Conservation (phyloP, 2,329 filamentous ascomycete species). For the Sclerotinia glacialis region DNA sequence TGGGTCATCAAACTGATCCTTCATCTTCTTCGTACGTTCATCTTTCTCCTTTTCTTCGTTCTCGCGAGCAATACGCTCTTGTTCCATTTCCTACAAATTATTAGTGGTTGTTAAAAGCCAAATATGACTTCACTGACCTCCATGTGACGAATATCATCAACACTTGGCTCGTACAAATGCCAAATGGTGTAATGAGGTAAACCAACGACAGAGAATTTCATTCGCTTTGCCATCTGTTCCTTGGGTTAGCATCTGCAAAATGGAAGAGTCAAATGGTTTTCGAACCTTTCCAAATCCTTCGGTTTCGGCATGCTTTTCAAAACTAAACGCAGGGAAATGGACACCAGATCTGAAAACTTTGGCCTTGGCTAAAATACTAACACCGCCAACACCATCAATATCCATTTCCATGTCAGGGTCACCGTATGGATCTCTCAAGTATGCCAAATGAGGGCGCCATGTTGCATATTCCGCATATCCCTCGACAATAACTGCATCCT, state of each 20-base stretch:
- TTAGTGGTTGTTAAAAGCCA: not conserved
- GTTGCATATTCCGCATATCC: constrained; percentile 98
- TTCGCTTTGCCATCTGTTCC: constrained; percentile 86
- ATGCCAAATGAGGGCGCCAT: constrained; percentile 95
- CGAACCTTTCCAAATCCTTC: constrained; percentile 96
- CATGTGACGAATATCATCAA: constrained; percentile 97
- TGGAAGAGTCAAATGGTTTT: not conserved
- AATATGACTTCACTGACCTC: constrained; percentile 52
- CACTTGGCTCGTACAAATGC: constrained; percentile 99
- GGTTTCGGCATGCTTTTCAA: constrained; percentile 97
- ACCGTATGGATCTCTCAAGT: constrained; percentile 92
- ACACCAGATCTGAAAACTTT: constrained; percentile 92
- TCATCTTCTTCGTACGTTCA: constrained; percentile 72
- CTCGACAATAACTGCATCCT: constrained; percentile 98
- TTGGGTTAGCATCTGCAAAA: constrained; percentile 21
- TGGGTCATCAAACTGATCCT: constrained; percentile 74
- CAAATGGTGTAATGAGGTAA: constrained; percentile 98
- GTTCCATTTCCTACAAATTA: constrained; percentile 76
- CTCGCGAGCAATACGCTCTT: constrained; percentile 76
- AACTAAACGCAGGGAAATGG: constrained; percentile 97
- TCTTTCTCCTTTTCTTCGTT: constrained; percentile 72
- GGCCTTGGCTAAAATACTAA: constrained; percentile 95
- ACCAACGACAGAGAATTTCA: constrained; percentile 93
- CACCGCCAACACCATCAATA: constrained; percentile 94
- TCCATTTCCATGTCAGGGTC: constrained; percentile 99